Evolutionary conservation across 176 grass and related monocot species (phyloP).

Genomic region (Chrysopogon serrulatus): DNA sequence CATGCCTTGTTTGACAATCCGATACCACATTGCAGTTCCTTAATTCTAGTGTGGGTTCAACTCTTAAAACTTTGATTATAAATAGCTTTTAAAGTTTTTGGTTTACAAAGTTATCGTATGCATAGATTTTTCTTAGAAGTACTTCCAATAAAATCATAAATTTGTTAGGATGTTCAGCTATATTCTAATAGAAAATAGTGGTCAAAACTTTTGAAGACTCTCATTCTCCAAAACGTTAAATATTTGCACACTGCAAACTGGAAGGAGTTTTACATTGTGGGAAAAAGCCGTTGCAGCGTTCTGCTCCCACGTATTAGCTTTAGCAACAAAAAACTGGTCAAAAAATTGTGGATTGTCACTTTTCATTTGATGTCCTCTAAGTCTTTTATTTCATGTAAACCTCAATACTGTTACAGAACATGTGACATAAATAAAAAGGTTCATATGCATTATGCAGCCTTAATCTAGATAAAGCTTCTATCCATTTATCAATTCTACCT

Average conservation of each 20-base stretch:
- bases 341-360: neutral
- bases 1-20: neutral
- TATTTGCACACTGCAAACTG: neutral
- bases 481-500: neutral
- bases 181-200: neutral
- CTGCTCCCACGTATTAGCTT: conserved; percentile 17
- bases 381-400: neutral
- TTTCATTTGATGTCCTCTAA: neutral
- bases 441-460: neutral
- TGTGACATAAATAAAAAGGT: neutral
- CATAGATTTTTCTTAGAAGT: neutral
- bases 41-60: neutral
- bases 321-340: conserved; percentile 4
- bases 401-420: neutral
- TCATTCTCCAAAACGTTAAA: neutral
- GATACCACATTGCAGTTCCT: neutral
- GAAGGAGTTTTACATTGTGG: neutral
- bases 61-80: neutral
- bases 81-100: neutral
- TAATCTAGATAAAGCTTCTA: neutral
- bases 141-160: neutral
- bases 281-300: neutral
- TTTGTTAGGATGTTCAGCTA: neutral
- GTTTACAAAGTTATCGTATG: neutral
- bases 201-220: neutral